Evolutionary conservation across 108 stramenopile species (phyloP), one percentile per base, ranked within the genome.

Genomic region (Nannochloropsis granulata): DNA sequence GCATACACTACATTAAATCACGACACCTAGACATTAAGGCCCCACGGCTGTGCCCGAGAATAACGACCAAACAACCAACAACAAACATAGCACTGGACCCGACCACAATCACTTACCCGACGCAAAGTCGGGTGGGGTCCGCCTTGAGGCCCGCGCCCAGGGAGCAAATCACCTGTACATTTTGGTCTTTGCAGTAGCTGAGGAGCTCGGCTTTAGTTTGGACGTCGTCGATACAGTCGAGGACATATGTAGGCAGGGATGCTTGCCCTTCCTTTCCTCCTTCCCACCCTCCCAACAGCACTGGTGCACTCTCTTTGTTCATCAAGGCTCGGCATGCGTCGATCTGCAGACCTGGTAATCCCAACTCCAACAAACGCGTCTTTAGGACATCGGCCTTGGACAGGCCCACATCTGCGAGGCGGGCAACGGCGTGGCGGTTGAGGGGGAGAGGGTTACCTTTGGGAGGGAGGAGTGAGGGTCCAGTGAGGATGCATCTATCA

Each of bases 151-250:
- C 98, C 13, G 98, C 98, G 14, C 96, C 97, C 97, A 98, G 95
- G 81, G 96, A 96, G 12, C 93, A 93, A 13, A 98, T 85, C 43
- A 96, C 95, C 25, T 92, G 93, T 83, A 96, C 90, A 7, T 92
- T 88, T 23, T 86, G 80, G 71, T 91, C 82, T 13, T 92, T 85
- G 90, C 96, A 98, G 82, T 93, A 83, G 25, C 91, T 85, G 24
- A 99, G 86, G 34, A 99, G 92, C 42, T 93, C 90, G 1, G 94
- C 94, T 89, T 99, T 99, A 83, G 98, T 99, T 79, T 95, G 93
- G 23, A 96, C 92, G 92, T 99, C 98, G 90, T 99, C 98, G 87
- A 99, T 99, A 81, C 96, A 96, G 87, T 99, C 98, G 82, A 99
- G 92, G 26, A 99, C 93, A 78, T 95, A 86, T 89, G 25, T 80